Evolutionary conservation across 2,329 filamentous ascomycete species (phyloP).

Genomic region (Pseudofabraea citricarpa): DNA sequence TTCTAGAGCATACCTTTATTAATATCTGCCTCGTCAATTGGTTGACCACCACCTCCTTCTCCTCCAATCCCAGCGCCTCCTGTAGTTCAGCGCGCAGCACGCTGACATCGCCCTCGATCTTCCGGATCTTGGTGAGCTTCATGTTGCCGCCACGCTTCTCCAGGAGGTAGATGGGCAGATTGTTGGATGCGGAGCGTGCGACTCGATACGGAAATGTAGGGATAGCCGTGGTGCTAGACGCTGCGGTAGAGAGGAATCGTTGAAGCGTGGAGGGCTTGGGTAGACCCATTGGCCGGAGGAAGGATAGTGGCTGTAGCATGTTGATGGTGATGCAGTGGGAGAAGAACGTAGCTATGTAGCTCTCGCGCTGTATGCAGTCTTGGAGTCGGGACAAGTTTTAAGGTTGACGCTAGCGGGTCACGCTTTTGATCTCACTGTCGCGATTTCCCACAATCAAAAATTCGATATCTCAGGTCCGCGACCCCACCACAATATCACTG

Average conservation of each 20-base stretch:
- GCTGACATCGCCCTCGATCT: slow-evolving; percentile 68
- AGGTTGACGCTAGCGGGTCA: slow-evolving; percentile 9
- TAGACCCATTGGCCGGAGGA: slow-evolving; percentile 26
- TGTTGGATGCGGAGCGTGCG: slow-evolving; percentile 62
- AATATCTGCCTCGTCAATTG: slow-evolving; percentile 66
- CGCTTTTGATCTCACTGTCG: background rate
- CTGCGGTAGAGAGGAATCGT: slow-evolving; percentile 17
- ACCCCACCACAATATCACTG: slow-evolving; percentile 13
- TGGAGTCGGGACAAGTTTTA: slow-evolving; percentile 7
- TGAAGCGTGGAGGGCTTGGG: slow-evolving; percentile 23
- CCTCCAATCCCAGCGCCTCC: slow-evolving; percentile 49
- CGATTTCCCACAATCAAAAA: background rate
- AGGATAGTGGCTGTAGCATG: slow-evolving; percentile 21
- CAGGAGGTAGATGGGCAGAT: slow-evolving; percentile 73
- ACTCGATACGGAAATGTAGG: slow-evolving; percentile 43
- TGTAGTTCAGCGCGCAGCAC: slow-evolving; percentile 61
- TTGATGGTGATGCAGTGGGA: background rate
- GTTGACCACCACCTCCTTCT: slow-evolving; percentile 42
- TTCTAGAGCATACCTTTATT: slow-evolving; percentile 61
- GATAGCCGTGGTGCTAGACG: slow-evolving; percentile 4
- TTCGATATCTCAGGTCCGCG: background rate
- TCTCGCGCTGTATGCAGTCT: no score
- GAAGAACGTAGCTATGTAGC: no score
- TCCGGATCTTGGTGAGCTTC: slow-evolving; percentile 70
- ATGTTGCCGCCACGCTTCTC: slow-evolving; percentile 72